These are phyloP conservation scores for Calonectria leucothoes DNA, from an alignment of 2,329 filamentous ascomycete species.

Conservation along the genomic window DNA sequence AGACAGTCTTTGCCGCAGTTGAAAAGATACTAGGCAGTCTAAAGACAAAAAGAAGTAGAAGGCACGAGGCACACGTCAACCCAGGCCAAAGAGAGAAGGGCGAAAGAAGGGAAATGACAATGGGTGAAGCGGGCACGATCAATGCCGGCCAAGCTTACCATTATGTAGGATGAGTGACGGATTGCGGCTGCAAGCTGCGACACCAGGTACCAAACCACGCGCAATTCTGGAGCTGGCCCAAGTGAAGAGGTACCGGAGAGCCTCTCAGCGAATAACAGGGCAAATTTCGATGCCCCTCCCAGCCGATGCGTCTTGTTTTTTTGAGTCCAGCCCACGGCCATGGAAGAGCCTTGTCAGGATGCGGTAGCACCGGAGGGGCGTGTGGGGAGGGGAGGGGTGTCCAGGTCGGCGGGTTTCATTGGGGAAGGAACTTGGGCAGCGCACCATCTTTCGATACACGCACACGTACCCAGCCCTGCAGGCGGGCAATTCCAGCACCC, in stretches of 20 bases:
- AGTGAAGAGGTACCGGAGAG: too few relatives aligned
- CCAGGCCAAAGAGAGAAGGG: background rate
- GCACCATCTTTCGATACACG: background rate
- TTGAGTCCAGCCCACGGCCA: background rate
- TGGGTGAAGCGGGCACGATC: background rate
- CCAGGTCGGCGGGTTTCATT: background rate
- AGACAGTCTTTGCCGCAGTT: background rate
- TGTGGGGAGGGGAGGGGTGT: background rate
- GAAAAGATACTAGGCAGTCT: background rate
- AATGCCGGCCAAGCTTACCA: background rate
- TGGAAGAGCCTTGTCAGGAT: background rate
- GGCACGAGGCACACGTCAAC: background rate
- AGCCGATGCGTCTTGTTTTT: background rate
- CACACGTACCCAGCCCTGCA: background rate
- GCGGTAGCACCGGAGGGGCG: background rate
- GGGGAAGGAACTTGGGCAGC: background rate
- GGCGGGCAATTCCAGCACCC: background rate
- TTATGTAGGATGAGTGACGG: background rate
- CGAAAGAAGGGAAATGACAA: background rate
- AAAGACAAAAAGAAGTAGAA: background rate
- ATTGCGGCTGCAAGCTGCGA: background rate
- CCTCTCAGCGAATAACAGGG: too few relatives aligned
- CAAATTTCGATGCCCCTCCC: too few relatives aligned
- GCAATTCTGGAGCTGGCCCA: background rate
- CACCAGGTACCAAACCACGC: background rate